Conservation (phyloP, 257 asterid genomes). For the Jacaranda mimosifolia region DNA sequence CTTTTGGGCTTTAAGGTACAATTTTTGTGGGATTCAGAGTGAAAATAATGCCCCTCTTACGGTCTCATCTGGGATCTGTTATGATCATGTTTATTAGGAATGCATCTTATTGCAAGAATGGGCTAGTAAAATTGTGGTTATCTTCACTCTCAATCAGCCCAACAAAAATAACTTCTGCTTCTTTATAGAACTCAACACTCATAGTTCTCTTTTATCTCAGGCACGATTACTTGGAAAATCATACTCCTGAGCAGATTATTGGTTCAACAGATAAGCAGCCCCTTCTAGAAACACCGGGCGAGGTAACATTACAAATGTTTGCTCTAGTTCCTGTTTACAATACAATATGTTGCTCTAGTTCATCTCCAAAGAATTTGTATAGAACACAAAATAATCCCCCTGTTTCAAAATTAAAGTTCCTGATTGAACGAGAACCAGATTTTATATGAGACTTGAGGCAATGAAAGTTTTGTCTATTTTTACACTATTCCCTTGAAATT, state of each 20-base stretch:
- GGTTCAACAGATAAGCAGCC: slow-evolving; percentile 80
- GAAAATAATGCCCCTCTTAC: not conserved
- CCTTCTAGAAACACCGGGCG: slow-evolving; percentile 94
- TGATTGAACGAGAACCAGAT: not conserved
- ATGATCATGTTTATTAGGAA: no score
- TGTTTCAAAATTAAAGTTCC: not conserved
- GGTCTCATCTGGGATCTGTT: not conserved
- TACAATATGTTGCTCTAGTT: not conserved
- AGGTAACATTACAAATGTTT: slow-evolving; percentile 53
- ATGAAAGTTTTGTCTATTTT: not conserved
- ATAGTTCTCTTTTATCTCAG: slow-evolving; percentile 51
- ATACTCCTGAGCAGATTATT: slow-evolving; percentile 58
- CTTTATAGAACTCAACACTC: slow-evolving; percentile 21
- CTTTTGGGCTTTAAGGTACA: slow-evolving; percentile 1
- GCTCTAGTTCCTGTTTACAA: not conserved
- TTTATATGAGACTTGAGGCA: not conserved
- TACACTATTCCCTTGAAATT: no score
- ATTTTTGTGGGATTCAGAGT: not conserved
- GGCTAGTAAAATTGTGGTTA: not conserved
- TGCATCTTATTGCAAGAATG: no score
- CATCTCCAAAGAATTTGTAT: no score
- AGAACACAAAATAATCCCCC: not conserved
- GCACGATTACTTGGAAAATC: slow-evolving; percentile 67
- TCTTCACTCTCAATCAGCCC: not conserved
- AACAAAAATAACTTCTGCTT: not conserved